Conservation (phyloP, 2,329 filamentous ascomycete species). For the Xylaria sp. region DNA sequence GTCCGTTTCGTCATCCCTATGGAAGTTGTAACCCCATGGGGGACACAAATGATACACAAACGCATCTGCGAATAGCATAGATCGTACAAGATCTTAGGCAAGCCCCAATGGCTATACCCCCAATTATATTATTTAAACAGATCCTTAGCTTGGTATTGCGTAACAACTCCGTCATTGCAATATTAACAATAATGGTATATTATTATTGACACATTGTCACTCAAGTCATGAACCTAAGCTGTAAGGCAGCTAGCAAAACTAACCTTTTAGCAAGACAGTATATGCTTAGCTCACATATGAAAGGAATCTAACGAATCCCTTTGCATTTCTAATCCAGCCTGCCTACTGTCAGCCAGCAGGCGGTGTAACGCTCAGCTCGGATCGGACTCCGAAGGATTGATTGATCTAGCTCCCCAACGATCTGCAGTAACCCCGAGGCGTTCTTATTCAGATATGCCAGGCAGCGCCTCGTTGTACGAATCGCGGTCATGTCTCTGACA, state of each 20-base stretch:
- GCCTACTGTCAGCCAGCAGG: conserved; percentile 15
- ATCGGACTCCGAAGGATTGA: conserved; percentile 32
- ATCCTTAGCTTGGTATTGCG: no score
- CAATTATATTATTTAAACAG: no score
- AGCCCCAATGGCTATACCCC: no score
- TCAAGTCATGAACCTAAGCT: background rate
- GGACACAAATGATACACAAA: background rate
- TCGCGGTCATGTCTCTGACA: background rate
- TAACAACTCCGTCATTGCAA: no score
- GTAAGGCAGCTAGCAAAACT: background rate
- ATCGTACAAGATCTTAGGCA: background rate
- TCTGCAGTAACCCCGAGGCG: background rate
- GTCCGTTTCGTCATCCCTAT: background rate
- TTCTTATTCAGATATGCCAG: background rate
- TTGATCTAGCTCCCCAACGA: background rate
- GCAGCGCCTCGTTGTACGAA: background rate
- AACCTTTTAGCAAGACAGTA: background rate
- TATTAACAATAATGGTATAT: no score
- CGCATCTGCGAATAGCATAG: background rate
- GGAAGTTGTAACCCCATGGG: background rate
- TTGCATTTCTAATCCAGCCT: background rate
- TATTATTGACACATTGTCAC: no score
- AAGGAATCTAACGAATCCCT: conserved; percentile 4
- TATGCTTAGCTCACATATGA: background rate
- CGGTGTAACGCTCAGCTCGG: conserved; percentile 29